Base-by-base conservation (phyloP, 768 basidiomycete genomes). In the Phlebiopsis flavidoalba region DNA sequence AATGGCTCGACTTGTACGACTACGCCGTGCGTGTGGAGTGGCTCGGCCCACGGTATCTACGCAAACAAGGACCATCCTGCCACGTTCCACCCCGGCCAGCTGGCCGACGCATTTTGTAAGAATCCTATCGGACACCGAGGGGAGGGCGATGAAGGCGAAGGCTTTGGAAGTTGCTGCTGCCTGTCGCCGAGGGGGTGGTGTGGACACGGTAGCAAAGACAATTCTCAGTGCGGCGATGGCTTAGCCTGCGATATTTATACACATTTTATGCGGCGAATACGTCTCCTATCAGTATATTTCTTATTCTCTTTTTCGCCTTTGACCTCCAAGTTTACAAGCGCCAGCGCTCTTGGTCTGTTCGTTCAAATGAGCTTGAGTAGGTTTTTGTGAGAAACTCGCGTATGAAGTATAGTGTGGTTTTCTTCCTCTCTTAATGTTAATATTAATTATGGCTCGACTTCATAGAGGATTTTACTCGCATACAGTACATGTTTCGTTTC, bases 1-100 rank as follows among this genome's bases (percentile, higher is more conserved):
- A 65, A 45, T 69, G 68, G 68, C 63, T 64, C 22, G 68, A 69
- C 58, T 60, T 64, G 7, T 69, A 69, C 52, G 68, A 69, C 24
- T 64, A 64, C 50, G 68, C 68, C 12, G 60, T 57, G 8, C 60
- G 66, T 22, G 64, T 60, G 5, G 68, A 69, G 46, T 69, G 58
- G 59, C 57, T 65, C 24, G 66, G 66, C 1, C n/a, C 63, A 67
- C 52, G 68, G 68, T 14, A 58, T 69, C 14, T 67, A 65, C 53
- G 68, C 66, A 21, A 69, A 66, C 47, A 63, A 60, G 43, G 53
- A 51, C 19, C 50, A 37, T 45, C 60, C 68, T 3, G 66, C 66
- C 4, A 49, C 58, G 33, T 63, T 63, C 31, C 60, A 64, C 19
- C 58, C 64, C 5, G 45, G 19, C 8, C 66, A 69, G 59, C 59